Percentiles rank a stretch among this genome's conserved stretches.
These are phyloP conservation scores for Hirsutella rhossiliensis DNA, from an alignment of 2,329 filamentous ascomycete genomes.

Conservation along the genomic window DNA sequence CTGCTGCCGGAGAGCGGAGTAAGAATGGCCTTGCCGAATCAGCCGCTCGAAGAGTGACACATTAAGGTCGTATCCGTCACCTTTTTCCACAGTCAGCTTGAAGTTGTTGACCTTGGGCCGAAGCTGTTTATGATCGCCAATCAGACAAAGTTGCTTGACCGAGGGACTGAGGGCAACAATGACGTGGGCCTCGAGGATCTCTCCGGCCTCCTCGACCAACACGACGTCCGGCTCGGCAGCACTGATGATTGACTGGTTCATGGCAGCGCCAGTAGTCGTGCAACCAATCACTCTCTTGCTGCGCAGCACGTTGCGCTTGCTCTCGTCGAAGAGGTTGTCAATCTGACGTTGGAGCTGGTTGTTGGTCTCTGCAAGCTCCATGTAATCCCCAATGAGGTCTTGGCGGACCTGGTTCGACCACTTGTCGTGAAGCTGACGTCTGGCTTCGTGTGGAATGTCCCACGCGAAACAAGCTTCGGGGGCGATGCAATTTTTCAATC, in stretches of 20 bases:
- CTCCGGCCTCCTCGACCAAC: conserved; percentile 61
- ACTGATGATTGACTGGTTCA: conserved; percentile 40
- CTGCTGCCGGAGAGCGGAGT: conserved; percentile 45
- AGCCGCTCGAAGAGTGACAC: conserved; percentile 58
- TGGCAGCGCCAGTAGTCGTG: conserved; percentile 61
- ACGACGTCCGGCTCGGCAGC: conserved; percentile 45
- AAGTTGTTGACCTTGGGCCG: conserved; percentile 56
- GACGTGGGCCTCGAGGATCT: conserved; percentile 55
- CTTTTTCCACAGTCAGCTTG: conserved; percentile 47
- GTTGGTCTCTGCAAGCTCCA: conserved; percentile 23
- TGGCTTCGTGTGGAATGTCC: conserved; percentile 27
- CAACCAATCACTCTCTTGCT: conserved; percentile 52
- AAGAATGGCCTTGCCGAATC: conserved; percentile 39
- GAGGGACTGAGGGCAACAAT: conserved; percentile 43
- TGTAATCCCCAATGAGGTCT: conserved; percentile 36
- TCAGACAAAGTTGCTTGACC: conserved; percentile 53
- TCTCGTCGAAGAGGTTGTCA: conserved; percentile 29
- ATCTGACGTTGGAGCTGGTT: conserved; percentile 28
- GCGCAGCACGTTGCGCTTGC: conserved; percentile 30
- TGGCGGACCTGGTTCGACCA: conserved; percentile 35
- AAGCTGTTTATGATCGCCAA: conserved; percentile 64
- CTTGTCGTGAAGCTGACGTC: conserved; percentile 20
- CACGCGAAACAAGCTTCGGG: conserved; percentile 31
- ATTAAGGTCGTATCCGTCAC: conserved; percentile 55
- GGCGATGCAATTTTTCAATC: conserved; percentile 7